phyloP scores from a whole-genome alignment of 1,284 basidiomycete genomes.

The Sparassis latifolia region DNA sequence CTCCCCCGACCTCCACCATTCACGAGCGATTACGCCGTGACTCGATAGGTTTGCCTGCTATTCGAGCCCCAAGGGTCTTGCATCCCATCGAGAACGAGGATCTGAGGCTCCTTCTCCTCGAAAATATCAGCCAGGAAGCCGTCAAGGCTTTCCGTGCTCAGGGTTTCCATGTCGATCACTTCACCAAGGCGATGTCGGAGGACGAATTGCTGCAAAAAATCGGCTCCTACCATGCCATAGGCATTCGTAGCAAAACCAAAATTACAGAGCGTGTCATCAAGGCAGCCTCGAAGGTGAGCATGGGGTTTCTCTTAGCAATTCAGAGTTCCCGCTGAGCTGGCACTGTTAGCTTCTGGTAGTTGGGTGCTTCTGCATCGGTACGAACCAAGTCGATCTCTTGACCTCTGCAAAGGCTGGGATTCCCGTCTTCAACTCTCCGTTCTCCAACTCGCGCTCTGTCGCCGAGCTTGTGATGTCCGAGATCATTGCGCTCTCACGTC shows the following conservation, averaged over 20 bases:
- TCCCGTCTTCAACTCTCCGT: constrained; percentile 99
- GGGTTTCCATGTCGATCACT: constrained; percentile 93
- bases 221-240: constrained; percentile 87
- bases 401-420: constrained; percentile 87
- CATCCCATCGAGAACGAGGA: constrained; percentile 76
- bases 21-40: constrained; percentile 38
- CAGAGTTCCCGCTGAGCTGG: not conserved
- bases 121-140: constrained; percentile 94
- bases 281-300: constrained; percentile 69
- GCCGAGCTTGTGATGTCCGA: constrained; percentile 97
- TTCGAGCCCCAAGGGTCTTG: constrained; percentile 60
- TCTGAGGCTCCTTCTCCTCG: constrained; percentile 77
- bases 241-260: constrained; percentile 97
- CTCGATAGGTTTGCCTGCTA: constrained; percentile 13
- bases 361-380: constrained; percentile 99
- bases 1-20: constrained; percentile 35
- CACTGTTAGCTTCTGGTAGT: constrained; percentile 79
- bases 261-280: constrained; percentile 88
- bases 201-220: constrained; percentile 89
- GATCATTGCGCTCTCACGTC: constrained; percentile 90
- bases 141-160: constrained; percentile 77
- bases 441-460: constrained; percentile 98
- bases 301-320: not conserved
- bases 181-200: constrained; percentile 83
- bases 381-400: constrained; percentile 93